These are phyloP conservation scores for Schwanniomyces polymorphus DNA, from an alignment of 805 yeast species.

Conservation along the genomic window DNA sequence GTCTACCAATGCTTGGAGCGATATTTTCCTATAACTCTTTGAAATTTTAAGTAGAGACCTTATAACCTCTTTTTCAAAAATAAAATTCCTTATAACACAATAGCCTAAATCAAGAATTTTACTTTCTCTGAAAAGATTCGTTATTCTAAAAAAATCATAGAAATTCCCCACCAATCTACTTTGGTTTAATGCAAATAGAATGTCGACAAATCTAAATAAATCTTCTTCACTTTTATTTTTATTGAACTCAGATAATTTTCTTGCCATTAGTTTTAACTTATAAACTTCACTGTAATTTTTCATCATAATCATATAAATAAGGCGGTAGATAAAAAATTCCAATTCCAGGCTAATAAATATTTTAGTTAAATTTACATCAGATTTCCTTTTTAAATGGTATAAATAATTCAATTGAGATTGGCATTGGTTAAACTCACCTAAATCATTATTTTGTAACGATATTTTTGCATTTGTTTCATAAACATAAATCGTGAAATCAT, in stretches of 20 bases:
- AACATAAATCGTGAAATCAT: constrained; percentile 71
- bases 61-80: constrained; percentile 59
- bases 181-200: constrained; percentile 16
- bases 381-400: constrained; percentile 44
- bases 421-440: constrained; percentile 96
- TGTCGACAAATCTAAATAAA: constrained; percentile 14
- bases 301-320: constrained; percentile 75
- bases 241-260: constrained; percentile 4
- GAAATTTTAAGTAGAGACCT: constrained; percentile 56
- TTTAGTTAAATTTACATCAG: constrained; percentile 21
- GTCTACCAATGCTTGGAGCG: constrained; percentile 31
- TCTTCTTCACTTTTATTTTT: constrained; percentile 6
- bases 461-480: constrained; percentile 85
- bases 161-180: constrained; percentile 30
- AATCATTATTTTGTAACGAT: constrained; percentile 79
- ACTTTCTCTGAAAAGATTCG: constrained; percentile 9
- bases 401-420: constrained; percentile 74
- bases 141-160: constrained; percentile 47
- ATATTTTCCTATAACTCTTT: constrained; percentile 52
- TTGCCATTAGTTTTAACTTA: constrained; percentile 29
- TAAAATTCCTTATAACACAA: constrained; percentile 33
- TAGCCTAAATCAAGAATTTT: constrained; percentile 17
- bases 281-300: constrained; percentile 59
- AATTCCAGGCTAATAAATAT: constrained; percentile 26
- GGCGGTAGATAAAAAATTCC: constrained; percentile 73